Base-by-base conservation (phyloP, 176 grass and related monocot species). In the Carex myosuroides region DNA sequence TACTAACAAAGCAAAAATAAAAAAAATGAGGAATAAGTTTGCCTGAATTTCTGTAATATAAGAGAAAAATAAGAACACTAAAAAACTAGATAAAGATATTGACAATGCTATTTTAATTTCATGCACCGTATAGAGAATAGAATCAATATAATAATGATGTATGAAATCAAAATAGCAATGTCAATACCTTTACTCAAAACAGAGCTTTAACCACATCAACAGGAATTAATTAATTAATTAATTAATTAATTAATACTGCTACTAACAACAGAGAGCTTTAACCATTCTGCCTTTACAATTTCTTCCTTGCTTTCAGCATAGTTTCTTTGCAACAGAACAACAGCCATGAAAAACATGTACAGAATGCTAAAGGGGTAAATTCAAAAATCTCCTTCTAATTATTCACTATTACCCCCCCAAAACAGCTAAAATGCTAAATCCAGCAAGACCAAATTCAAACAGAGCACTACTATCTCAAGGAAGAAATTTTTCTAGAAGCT, bases 251-350 rank as follows among this genome's bases (percentile, higher is more conserved):
- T 70, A 44, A 70, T 77, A 32, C 55, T 77, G 24, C 55, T 54
- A 76, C 20, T 77, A 18, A 76, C 1, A 53, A 56, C 48, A 30
- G 26, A 30, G 26, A 54, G 46, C 48, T 76, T 54, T 70, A 75
- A 14, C 20, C 72, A 78, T 78, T 78, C 73, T 78, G 33, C 73
- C 73, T 77, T 52, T 77, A 56, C 73, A 77, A 16, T 55, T 76
- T 55, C 46, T 77, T 77, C 73, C 73, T 78, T 78, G 73, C 73
- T 78, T 53, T 74, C 21, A 75, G 46, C 46, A 75, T 54, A 81
- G 79, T n/a, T n/a, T 62, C 54, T 60, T 18, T 18, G 9, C 33
- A 21, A 41, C 4, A 81, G 35, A 81, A 81, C 12, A 37, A 42
- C 33, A 42, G 18, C 78, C 54, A 39, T 81, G 78, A 81, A 62